Conservation (phyloP, 208 protist species). For the Naegleria lovaniensis region DNA sequence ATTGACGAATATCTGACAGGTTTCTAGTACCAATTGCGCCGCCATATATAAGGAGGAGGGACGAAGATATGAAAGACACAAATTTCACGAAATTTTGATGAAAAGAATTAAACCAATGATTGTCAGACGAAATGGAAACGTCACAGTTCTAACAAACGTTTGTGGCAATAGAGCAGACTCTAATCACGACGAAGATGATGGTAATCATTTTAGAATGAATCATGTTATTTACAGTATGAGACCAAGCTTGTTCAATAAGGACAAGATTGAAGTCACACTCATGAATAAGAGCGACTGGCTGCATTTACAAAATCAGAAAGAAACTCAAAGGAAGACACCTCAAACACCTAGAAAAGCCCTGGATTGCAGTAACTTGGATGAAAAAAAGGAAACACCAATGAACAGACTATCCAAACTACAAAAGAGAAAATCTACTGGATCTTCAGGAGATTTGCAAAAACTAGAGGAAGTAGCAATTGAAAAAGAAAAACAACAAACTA, state of each 20-base stretch:
- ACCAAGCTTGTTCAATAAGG: neutral
- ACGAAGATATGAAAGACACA: neutral
- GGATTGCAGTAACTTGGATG: neutral
- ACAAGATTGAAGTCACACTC: neutral
- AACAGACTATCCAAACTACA: neutral
- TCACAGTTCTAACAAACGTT: neutral
- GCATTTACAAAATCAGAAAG: neutral
- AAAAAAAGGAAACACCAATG: neutral
- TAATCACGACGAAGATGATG: neutral
- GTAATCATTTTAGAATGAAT: neutral
- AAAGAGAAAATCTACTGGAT: neutral
- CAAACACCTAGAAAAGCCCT: neutral
- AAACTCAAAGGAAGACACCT: neutral
- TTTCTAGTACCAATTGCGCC: no score
- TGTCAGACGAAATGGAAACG: neutral
- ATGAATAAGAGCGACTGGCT: neutral
- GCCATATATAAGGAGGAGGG: neutral
- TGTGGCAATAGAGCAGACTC: neutral
- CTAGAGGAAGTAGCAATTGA: neutral
- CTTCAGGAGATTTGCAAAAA: neutral
- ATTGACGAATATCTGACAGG: no score
- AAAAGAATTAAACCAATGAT: neutral
- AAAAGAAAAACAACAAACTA: neutral
- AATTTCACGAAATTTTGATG: neutral
- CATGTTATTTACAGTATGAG: neutral